Conservation (phyloP, 2,329 filamentous ascomycete genomes). For the Ophiostoma ips region DNA sequence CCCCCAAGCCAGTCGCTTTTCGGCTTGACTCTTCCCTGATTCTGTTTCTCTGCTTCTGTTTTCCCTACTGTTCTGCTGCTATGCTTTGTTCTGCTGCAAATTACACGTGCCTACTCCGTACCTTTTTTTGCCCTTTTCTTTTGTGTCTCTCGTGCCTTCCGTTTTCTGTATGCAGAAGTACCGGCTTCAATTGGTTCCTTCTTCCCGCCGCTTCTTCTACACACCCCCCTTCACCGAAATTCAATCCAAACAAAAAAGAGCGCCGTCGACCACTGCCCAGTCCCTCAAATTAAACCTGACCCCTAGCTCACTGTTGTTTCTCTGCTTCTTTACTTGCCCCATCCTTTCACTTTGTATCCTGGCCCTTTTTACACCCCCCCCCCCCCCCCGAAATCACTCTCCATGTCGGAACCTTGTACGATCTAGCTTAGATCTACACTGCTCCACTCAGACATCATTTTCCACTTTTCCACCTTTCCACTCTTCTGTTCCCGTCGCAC, state of each 20-base stretch:
- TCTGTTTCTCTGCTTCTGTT: background rate
- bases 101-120: background rate
- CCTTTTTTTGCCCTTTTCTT: background rate
- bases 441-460: background rate
- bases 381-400: background rate
- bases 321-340: background rate
- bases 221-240: constrained; percentile 7
- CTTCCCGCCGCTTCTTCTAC: too few species aligned
- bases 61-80: background rate
- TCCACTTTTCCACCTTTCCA: constrained; percentile 1
- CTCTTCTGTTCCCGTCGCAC: background rate
- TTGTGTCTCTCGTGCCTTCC: too few species aligned
- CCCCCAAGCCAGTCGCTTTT: background rate
- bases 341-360: background rate
- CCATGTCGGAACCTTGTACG: background rate
- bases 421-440: constrained; percentile 2
- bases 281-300: constrained; percentile 9
- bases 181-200: too few species aligned
- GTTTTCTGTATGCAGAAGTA: too few species aligned
- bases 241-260: background rate
- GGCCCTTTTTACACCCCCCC: background rate
- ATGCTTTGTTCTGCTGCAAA: background rate
- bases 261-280: constrained; percentile 2
- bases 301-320: constrained; percentile 4
- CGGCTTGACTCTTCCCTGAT: background rate